Percentiles rank a stretch among this genome's conserved stretches.
These are phyloP conservation scores for Colletotrichum lupini DNA, from an alignment of 2,329 filamentous ascomycete species.

Conservation along the genomic window DNA sequence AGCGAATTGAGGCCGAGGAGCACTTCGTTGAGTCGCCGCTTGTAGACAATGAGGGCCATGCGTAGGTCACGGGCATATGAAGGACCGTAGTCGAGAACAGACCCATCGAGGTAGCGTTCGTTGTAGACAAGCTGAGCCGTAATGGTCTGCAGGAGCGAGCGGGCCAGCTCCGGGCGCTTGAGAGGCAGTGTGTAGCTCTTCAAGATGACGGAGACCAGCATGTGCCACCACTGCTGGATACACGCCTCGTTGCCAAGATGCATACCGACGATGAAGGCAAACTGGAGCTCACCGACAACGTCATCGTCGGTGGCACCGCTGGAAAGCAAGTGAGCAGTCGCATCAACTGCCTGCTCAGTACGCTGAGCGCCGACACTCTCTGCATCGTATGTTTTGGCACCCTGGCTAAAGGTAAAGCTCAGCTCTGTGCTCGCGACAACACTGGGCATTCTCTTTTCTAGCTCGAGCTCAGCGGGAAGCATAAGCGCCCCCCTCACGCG, in stretches of 20 bases:
- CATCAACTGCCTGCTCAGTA: conserved; percentile 58
- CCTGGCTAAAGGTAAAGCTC: conserved; percentile 59
- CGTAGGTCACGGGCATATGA: conserved; percentile 51
- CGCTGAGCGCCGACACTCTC: conserved; percentile 49
- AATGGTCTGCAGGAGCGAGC: conserved; percentile 60
- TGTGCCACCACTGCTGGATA: conserved; percentile 71
- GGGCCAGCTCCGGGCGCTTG: conserved; percentile 56
- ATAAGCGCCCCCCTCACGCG: conserved; percentile 56
- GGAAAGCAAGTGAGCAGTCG: conserved; percentile 58
- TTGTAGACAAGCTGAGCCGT: conserved; percentile 67
- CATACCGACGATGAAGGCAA: conserved; percentile 67
- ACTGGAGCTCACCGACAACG: conserved; percentile 69
- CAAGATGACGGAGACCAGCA: conserved; percentile 62
- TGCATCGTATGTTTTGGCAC: conserved; percentile 54
- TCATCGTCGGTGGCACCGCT: conserved; percentile 49
- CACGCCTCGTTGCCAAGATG: conserved; percentile 69
- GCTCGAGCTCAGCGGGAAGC: conserved; percentile 51
- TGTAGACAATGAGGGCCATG: conserved; percentile 64
- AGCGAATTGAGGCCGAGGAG: conserved; percentile 48
- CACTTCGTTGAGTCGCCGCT: conserved; percentile 61
- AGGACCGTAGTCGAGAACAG: conserved; percentile 52
- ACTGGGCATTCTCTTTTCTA: conserved; percentile 51
- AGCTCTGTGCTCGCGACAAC: conserved; percentile 51
- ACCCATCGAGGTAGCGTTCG: conserved; percentile 58
- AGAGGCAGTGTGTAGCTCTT: conserved; percentile 59